Evolutionary conservation across 2,329 filamentous ascomycete genomes (phyloP), one percentile per base, ranked within the genome.

Genomic region (Aspergillus costaricaensis): DNA sequence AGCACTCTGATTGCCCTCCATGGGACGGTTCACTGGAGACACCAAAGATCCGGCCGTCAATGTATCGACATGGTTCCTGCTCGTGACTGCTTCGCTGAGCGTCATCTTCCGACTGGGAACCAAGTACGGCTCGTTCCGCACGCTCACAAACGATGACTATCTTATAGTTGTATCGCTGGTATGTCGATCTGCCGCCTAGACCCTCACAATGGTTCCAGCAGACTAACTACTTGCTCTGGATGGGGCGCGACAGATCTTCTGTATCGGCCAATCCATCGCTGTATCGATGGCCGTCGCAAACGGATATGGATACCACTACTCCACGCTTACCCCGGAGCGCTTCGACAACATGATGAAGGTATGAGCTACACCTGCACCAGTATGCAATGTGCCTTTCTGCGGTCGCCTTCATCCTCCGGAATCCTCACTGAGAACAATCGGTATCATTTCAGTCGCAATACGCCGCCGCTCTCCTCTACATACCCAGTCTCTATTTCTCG

Each of bases 311-410:
- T 61, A 64, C 41, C 68, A 68, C 48, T 58, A 27, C 4, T 48
- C 38, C 5, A 57, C 62, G 30, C 55, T 70, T 12, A 61, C 58
- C 5, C 25, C 25, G 9, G 12, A 52, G 14, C 53, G 65, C 43
- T 64, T 67, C 36, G 58, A 64, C 25, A 38, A 61, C 5, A 56
- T 69, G 14, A 64, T 69, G 65, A 68, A 68, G 56, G 68, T 67
- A 55, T 19, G 62, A 8, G 5, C 9, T 12, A 43, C 6, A 15
- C 23, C 23, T 68, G 66, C 59, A 60, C 21, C 64, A 36, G 32
- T 36, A 3, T 36, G 12, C 12, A 36, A 36, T 14, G 1, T 36
- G 32, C 32, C 32, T 36, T 36, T 36, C 12, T 5, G 32, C 32
- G 12, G 32, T 36, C 32, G 12, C 32, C 32, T 14, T 5, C 10